Base-by-base conservation (phyloP, 73 alveolate genomes). In the Paramecium sonneborni region DNA sequence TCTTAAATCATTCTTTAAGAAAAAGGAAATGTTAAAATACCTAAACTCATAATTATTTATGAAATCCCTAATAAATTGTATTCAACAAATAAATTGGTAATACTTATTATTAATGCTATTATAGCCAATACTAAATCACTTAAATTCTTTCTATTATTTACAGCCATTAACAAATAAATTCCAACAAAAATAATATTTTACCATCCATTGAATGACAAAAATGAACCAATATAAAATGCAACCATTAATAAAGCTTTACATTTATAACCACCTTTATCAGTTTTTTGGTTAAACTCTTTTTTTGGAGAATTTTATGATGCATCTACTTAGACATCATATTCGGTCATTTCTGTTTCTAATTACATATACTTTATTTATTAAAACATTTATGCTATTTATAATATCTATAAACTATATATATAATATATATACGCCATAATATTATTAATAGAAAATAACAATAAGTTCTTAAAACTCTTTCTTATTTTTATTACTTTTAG, bases 361-460 rank as follows among this genome's bases (percentile, higher is more conserved):
- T 72, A 18, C 86, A 32, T 72, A 72, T 72, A 72, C 67, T 72
- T 72, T 72, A 72, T 28, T 72, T 72, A 28, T 34, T 37, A 72
- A 28, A 72, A 28, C 86, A 72, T 72, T 72, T n/a, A 35, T 28
- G 35, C 57, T 32, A 28, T 35, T 72, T 72, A 21, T 68, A 72
- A 35, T 35, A 52, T 52, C 20, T 1, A n/a, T n/a, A n/a, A n/a
- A n/a, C n/a, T n/a, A n/a, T n/a, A n/a, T n/a, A n/a, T n/a, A n/a
- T n/a, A n/a, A n/a, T n/a, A n/a, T n/a, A n/a, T n/a, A n/a, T n/a
- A n/a, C n/a, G n/a, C n/a, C n/a, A n/a, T n/a, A n/a, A n/a, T n/a
- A n/a, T n/a, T n/a, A n/a, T n/a, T n/a, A n/a, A n/a, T n/a, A n/a
- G n/a, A n/a, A n/a, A n/a, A n/a, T n/a, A n/a, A n/a, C n/a, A n/a